phyloP scores from a whole-genome alignment of 352 stramenopile species.

The Pythium periplocum region DNA sequence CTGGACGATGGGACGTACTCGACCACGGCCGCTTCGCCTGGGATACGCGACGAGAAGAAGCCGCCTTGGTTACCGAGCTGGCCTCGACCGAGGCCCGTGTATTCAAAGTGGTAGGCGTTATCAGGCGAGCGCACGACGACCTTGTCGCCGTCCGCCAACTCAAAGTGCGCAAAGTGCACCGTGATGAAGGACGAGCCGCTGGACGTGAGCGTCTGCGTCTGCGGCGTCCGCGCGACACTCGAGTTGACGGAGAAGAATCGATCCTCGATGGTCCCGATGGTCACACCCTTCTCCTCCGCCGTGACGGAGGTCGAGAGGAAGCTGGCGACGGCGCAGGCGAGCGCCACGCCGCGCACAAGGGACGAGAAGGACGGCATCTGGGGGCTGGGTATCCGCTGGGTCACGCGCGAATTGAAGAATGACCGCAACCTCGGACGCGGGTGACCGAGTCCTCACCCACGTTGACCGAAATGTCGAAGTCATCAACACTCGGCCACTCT shows the following conservation, averaged over 20 bases:
- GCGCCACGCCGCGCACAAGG: no score
- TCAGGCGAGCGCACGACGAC: constrained; percentile 17
- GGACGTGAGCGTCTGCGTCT: constrained; percentile 8
- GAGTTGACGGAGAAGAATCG: constrained; percentile 5
- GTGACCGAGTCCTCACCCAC: no score
- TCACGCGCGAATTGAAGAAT: no score
- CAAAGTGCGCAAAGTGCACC: constrained; percentile 20
- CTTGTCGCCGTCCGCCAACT: constrained; percentile 16
- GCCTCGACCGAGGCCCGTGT: constrained; percentile 16
- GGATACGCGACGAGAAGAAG: constrained; percentile 18
- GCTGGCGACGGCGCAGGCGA: no score
- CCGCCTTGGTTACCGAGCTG: constrained; percentile 9
- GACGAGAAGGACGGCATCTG: no score
- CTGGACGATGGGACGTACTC: constrained; percentile 10
- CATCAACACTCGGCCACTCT: no score
- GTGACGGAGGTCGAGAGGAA: neutral
- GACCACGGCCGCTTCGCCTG: constrained; percentile 15
- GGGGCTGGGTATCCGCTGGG: no score
- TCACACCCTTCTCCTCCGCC: constrained; percentile 2
- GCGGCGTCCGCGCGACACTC: constrained; percentile 1
- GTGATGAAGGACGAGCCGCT: constrained; percentile 17
- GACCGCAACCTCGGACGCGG: no score
- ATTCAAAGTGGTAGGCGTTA: constrained; percentile 6
- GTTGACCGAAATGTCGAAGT: no score
- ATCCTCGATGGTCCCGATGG: constrained; percentile 9